Conservation (phyloP, 768 basidiomycete genomes). For the Phlegmacium glaucopus region DNA sequence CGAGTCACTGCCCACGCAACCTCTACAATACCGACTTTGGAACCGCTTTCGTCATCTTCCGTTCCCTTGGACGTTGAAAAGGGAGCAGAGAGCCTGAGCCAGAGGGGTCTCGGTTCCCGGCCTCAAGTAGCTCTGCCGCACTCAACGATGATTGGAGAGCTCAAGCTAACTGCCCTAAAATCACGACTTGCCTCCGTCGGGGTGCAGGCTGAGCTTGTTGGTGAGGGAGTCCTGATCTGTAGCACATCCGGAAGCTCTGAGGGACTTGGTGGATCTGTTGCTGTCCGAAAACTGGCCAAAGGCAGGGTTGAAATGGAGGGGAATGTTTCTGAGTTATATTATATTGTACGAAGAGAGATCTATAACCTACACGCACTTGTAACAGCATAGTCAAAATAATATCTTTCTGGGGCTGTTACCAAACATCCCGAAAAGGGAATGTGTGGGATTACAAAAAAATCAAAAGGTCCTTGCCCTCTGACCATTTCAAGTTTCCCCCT, state of each 20-base stretch:
- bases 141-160: slow-evolving; percentile 96
- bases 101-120: slow-evolving; percentile 61
- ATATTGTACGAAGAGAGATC: slow-evolving; percentile 83
- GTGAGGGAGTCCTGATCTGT: slow-evolving; percentile 94
- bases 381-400: slow-evolving; percentile 57
- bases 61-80: slow-evolving; percentile 17
- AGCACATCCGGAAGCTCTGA: slow-evolving; percentile 55
- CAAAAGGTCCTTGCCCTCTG: slow-evolving; percentile 29
- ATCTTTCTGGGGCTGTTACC: slow-evolving; percentile 8
- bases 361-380: slow-evolving; percentile 90
- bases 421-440: slow-evolving; percentile 28
- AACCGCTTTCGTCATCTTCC: slow-evolving; percentile 47
- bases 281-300: slow-evolving; percentile 82
- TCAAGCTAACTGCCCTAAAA: slow-evolving; percentile 89
- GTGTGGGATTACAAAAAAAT: slow-evolving; percentile 23
- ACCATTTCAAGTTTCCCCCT: slow-evolving; percentile 21
- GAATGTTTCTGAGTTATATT: slow-evolving; percentile 83
- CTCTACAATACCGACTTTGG: slow-evolving; percentile 86
- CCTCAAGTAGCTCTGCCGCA: slow-evolving; percentile 67
- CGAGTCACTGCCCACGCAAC: slow-evolving; percentile 82
- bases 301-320: slow-evolving; percentile 91
- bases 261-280: slow-evolving; percentile 64
- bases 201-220: slow-evolving; percentile 91
- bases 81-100: slow-evolving; percentile 21
- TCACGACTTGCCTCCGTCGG: slow-evolving; percentile 68